phyloP scores from a whole-genome alignment of 805 yeast genomes.

The Candida ponderosae region DNA sequence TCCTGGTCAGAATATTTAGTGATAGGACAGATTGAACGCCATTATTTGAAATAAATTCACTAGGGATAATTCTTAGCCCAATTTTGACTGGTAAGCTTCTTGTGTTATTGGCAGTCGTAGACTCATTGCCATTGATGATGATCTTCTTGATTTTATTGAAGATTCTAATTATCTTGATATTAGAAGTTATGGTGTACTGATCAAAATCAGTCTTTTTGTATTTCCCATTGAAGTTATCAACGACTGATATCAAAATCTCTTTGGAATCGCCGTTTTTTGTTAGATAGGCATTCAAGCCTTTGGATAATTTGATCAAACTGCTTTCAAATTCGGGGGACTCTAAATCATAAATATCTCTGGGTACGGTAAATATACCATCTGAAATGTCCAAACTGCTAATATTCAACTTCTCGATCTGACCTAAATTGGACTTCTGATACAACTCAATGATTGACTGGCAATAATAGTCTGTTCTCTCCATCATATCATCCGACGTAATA shows the following conservation, averaged over 20 bases:
- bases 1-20: slow-evolving; percentile 27
- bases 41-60: slow-evolving; percentile 29
- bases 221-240: slow-evolving; percentile 3
- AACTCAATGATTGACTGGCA: slow-evolving; percentile 31
- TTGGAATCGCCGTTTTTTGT: slow-evolving; percentile 2
- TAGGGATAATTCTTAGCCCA: slow-evolving; percentile 31
- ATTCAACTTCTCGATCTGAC: slow-evolving; percentile 26
- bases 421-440: slow-evolving; percentile 43
- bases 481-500: slow-evolving; percentile 25
- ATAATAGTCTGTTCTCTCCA: slow-evolving; percentile 26
- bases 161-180: slow-evolving; percentile 37
- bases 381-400: slow-evolving; percentile 18
- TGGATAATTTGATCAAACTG: background rate
- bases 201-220: background rate
- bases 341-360: background rate
- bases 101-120: slow-evolving; percentile 9
- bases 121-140: slow-evolving; percentile 21
- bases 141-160: slow-evolving; percentile 38
- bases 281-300: background rate
- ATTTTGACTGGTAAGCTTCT: slow-evolving; percentile 3
- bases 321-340: background rate
- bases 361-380: slow-evolving; percentile 7
- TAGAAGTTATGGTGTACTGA: slow-evolving; percentile 27
- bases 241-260: slow-evolving; percentile 12
- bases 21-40: slow-evolving; percentile 26